Conservation (phyloP, 2,329 filamentous ascomycete species). For the Phialophora expanda region DNA sequence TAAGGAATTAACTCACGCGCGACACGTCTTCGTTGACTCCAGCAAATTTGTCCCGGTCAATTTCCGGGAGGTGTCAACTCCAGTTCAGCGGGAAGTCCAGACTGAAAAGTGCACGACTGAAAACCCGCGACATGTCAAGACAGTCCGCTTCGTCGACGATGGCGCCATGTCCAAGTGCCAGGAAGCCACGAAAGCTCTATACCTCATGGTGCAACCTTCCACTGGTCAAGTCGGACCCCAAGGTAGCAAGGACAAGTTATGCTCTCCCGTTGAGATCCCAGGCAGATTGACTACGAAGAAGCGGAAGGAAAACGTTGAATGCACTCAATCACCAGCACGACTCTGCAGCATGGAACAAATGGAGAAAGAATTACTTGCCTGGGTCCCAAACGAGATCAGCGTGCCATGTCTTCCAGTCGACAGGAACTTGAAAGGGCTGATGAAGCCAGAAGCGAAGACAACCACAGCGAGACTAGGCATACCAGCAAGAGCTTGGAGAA, state of each 20-base stretch:
- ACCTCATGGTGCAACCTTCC: neutral
- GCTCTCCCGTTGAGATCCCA: slow-evolving; percentile 1
- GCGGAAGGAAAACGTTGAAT: neutral
- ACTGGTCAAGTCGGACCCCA: neutral
- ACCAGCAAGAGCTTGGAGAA: neutral
- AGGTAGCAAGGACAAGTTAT: neutral
- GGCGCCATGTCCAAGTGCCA: neutral
- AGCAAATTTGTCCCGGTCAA: slow-evolving; percentile 15
- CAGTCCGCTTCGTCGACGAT: neutral
- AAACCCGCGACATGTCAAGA: neutral
- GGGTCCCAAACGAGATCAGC: slow-evolving; percentile 8
- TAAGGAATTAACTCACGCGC: neutral
- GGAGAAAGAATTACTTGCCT: slow-evolving; percentile 9
- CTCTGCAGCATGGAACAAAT: neutral
- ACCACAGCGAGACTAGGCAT: neutral
- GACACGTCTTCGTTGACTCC: slow-evolving; percentile 9
- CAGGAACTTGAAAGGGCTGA: neutral
- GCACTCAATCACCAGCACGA: neutral
- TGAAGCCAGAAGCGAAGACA: neutral
- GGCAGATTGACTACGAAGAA: neutral
- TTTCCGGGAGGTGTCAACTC: slow-evolving; percentile 1
- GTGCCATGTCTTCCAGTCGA: slow-evolving; percentile 1
- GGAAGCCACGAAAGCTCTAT: neutral
- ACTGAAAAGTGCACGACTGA: neutral
- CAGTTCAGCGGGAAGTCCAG: neutral